Percentiles rank a stretch among this genome's conserved stretches.
Conservation (phyloP, 2,329 filamentous ascomycete species). For the Fonsecaea pugnacius region DNA sequence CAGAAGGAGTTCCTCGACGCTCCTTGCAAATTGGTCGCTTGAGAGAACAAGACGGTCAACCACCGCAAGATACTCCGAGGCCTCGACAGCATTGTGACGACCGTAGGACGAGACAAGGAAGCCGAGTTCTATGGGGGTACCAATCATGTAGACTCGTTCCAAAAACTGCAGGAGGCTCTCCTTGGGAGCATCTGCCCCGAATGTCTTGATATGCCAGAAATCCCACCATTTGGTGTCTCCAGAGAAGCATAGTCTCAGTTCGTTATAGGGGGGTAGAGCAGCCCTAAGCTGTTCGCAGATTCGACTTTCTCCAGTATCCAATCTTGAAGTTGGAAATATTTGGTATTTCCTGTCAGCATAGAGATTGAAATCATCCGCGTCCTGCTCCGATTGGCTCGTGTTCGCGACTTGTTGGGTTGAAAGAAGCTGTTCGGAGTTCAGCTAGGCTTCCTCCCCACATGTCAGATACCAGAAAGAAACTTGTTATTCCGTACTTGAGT, state of each 20-base stretch:
- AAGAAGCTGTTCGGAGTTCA: constrained; percentile 11
- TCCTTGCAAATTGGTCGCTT: constrained; percentile 11
- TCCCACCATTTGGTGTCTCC: constrained; percentile 16
- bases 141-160: constrained; percentile 2
- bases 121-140: constrained; percentile 13
- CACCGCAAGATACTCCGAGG: constrained; percentile 10
- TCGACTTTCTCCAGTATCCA: not conserved
- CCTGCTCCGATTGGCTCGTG: not conserved
- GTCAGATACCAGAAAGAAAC: not conserved
- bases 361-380: not conserved
- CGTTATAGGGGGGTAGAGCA: constrained; percentile 2
- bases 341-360: not conserved
- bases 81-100: constrained; percentile 12
- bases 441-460: not conserved
- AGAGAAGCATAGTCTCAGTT: constrained; percentile 10
- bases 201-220: constrained; percentile 23
- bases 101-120: constrained; percentile 19
- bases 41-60: constrained; percentile 21
- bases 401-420: not conserved
- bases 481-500: constrained; percentile 8
- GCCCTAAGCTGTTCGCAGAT: constrained; percentile 12
- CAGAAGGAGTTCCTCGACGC: constrained; percentile 11
- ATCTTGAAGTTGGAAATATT: not conserved
- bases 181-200: not conserved
- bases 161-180: constrained; percentile 13